Base-by-base conservation (phyloP, 768 basidiomycete species). In the Hypholoma fasciculare region DNA sequence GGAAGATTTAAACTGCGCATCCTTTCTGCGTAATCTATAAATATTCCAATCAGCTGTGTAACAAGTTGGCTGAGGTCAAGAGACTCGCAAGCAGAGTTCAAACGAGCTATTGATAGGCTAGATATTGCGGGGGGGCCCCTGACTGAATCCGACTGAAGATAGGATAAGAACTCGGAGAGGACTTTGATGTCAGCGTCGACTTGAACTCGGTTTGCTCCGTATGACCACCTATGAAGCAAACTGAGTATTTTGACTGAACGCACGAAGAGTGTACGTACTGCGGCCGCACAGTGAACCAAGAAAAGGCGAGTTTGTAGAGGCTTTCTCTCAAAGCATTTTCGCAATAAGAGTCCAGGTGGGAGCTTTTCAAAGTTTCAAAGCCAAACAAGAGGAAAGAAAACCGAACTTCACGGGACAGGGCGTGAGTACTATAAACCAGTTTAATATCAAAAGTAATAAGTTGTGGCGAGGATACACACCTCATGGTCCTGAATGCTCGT, bases 301-400 rank as follows among this genome's bases (percentile, higher is more conserved):
- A 83, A 64, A 93, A 92, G 2, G 94, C 94, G 1, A 87, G 83
- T 5, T 74, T 72, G 71, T 94, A 99, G 6, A 99, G 75, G 50
- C 78, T 78, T 63, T 92, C 85, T 42, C 97, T 83, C 34, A 94
- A 73, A 19, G 80, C 66, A 63, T 86, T 81, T 71, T 98, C 96
- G 55, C 92, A 89, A 59, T 85, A 85, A 0, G 85, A 77, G 69
- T 98, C 96, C 62, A 97, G 76, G 61, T 87, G 82, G 11, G 92
- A 96, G 64, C 94, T 94, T 65, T 90, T 90, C 37, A 98, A 72
- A 2, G 92, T 85, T 71, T 97, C 94, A 67, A 98, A 94, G 0
- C 93, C 96, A 68, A 99, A 96, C 3, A 96, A 76, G 16, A 98
- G 78, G 69, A 99, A 87, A 0, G 93, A 89, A 69, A 96, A 96